Base-by-base conservation (phyloP, 2,329 filamentous ascomycete species). In the Sphaerulina musiva region DNA sequence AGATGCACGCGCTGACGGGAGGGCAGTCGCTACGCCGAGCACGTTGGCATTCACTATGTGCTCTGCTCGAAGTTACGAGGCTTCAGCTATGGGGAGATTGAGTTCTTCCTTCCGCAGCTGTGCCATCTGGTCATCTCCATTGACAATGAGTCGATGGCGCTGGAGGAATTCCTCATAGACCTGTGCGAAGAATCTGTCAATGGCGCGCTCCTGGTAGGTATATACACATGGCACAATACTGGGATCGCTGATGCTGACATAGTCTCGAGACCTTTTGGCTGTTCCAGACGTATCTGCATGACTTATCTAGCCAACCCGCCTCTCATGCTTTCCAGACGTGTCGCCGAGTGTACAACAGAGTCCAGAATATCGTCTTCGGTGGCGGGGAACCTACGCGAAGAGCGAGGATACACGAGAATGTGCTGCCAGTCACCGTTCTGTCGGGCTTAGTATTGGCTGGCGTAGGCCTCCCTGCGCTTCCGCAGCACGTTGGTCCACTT, bases 81-180 rank as follows among this genome's bases (percentile, higher is more conserved):
- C 72, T 93, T 93, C 69, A 86, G 86, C 61, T 93, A 92, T 75
- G 86, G 90, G 76, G 87, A 93, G 73, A 91, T 93, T 70, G 89
- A 93, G 74, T 93, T 93, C 83, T 93, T 92, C 77, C 80, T 93
- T 47, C 88, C 88, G 59, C 70, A 89, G 76, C 77, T 93, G 77
- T 93, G 88, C 70, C 89, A 93, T 74, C 83, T 93, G 60, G 84
- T 91, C 73, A 87, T 93, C 68, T 91, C 86, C 72, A 82, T 92
- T 70, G 84, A 92, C 76, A 93, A 92, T 73, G 89, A 93, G 77
- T 92, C 87, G 63, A 91, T 93, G 87, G 88, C 89, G 46, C 73
- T 93, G 72, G 89, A 93, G 73, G 88, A 93, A 74, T 93, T 92
- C 69, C 80, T 93, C 65, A 76, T 92, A 66, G 88, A 93, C 71